Evolutionary conservation across 805 yeast species (phyloP).

Genomic region (Yamadazyma endophytica): DNA sequence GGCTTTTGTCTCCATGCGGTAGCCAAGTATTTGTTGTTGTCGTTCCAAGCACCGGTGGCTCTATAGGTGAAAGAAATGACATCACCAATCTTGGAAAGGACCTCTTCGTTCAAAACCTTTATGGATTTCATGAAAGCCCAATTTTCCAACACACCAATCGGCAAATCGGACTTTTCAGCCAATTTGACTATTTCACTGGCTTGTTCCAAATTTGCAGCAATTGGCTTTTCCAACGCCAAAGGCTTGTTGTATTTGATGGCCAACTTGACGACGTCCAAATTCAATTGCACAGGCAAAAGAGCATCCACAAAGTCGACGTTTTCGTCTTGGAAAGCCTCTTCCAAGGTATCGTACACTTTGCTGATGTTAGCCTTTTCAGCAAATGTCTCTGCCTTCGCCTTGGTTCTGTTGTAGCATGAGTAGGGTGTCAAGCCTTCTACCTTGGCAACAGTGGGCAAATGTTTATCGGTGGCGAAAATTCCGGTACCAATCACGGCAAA

Average conservation of each 20-base stretch:
- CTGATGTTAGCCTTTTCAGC: constrained; percentile 58
- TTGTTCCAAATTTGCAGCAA: constrained; percentile 79
- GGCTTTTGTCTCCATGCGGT: constrained; percentile 90
- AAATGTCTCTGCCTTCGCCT: constrained; percentile 74
- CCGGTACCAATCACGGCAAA: constrained; percentile 78
- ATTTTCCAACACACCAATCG: constrained; percentile 79
- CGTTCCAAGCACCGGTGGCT: constrained; percentile 70
- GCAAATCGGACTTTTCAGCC: constrained; percentile 56
- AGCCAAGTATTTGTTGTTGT: constrained; percentile 52
- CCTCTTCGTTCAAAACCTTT: constrained; percentile 43
- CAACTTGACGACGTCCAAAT: constrained; percentile 60
- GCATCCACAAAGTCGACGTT: constrained; percentile 77
- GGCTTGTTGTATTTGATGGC: constrained; percentile 78
- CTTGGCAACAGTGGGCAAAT: constrained; percentile 67
- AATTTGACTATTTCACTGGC: constrained; percentile 76
- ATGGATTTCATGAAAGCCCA: constrained; percentile 74
- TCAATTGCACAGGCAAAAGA: constrained; percentile 82
- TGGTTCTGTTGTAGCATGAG: constrained; percentile 82
- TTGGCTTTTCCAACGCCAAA: constrained; percentile 82
- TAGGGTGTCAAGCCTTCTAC: constrained; percentile 50
- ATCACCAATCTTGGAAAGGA: constrained; percentile 69
- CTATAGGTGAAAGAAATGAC: constrained; percentile 65
- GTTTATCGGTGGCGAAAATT: constrained; percentile 82
- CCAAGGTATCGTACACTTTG: constrained; percentile 58
- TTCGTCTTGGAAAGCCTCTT: constrained; percentile 62